Base-by-base conservation (phyloP, 2,329 filamentous ascomycete genomes). In the Calonectria multiphialidica region DNA sequence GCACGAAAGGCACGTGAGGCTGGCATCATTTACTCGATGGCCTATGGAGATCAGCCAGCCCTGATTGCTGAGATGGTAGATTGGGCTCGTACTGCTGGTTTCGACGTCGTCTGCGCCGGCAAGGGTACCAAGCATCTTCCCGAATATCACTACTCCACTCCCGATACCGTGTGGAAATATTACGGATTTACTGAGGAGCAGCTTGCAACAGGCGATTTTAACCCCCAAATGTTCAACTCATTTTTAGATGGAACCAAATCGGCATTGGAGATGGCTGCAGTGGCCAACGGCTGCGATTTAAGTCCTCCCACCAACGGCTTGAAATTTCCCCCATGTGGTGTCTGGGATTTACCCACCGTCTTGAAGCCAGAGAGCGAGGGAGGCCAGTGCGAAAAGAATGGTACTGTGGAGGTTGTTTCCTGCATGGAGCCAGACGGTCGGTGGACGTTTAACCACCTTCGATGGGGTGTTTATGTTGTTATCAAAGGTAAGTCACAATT, bases 241-340 rank as follows among this genome's bases (percentile, higher is more conserved):
- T 87, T 87, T 78, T 79, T 87, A 2, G 85, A 87, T 68, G 86
- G 86, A n/a, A 87, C 86, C 8, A 87, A 87, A 74, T 84, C 82
- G 2, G 84, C 85, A 1, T 77, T 87, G 6, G 85, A 87, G 75
- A 87, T 87, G 86, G 84, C 86, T 5, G 86, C 86, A 15, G 86
- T 87, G 0, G 82, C 86, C 6, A 87, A 87, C 67, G 84, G 84
- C 16, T 87, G 85, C 73, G 82, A 84, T 70, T 78, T 87, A 25
- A 81, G 76, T 10, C 84, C 85, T 15, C 86, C 85, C 0, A 80
- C 80, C 7, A 75, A 83, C 40, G 85, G 85, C 12, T 78, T 87
- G 6, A 76, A 81, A 13, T 87, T 87, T 69, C 85, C 86, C 10
- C 85, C 86, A 4, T 86, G 85, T 67, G 83, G 84, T 6, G 80